These are phyloP conservation scores for Phialophora verrucosa DNA, from an alignment of 2,329 filamentous ascomycete genomes.

Conservation along the genomic window DNA sequence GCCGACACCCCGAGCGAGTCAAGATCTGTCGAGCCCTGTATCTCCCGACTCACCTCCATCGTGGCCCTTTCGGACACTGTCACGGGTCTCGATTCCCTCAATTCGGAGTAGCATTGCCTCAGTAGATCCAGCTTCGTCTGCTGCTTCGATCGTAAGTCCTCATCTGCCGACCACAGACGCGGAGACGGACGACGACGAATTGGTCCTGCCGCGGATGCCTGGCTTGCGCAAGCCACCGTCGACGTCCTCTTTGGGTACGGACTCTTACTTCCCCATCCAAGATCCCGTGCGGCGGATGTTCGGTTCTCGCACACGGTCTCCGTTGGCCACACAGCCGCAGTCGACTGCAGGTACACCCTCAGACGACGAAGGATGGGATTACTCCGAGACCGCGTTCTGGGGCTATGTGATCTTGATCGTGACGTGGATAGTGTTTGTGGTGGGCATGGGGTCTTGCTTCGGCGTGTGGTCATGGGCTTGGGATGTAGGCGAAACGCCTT, in stretches of 20 bases:
- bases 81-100: conserved; percentile 39
- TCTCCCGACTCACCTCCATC: conserved; percentile 38
- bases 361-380: conserved; percentile 73
- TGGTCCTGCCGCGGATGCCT: conserved; percentile 64
- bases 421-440: conserved; percentile 95
- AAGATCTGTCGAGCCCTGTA: conserved; percentile 28
- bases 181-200: conserved; percentile 80
- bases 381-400: conserved; percentile 96
- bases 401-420: conserved; percentile 90
- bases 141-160: conserved; percentile 55
- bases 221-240: conserved; percentile 43
- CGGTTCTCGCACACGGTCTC: conserved; percentile 46
- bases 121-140: conserved; percentile 45
- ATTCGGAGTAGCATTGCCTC: conserved; percentile 44
- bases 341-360: conserved; percentile 41
- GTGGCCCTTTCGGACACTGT: conserved; percentile 38
- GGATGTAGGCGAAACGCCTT: conserved; percentile 96
- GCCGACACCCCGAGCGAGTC: conserved; percentile 34
- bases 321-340: conserved; percentile 47
- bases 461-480: conserved; percentile 96
- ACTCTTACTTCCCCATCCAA: conserved; percentile 65
- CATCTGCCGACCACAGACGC: conserved; percentile 68
- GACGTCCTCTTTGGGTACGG: conserved; percentile 54
- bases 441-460: conserved; percentile 94
- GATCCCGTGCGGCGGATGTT: conserved; percentile 44